Base-by-base conservation (phyloP, 305 asterid species). In the Fraxinus baroniana region DNA sequence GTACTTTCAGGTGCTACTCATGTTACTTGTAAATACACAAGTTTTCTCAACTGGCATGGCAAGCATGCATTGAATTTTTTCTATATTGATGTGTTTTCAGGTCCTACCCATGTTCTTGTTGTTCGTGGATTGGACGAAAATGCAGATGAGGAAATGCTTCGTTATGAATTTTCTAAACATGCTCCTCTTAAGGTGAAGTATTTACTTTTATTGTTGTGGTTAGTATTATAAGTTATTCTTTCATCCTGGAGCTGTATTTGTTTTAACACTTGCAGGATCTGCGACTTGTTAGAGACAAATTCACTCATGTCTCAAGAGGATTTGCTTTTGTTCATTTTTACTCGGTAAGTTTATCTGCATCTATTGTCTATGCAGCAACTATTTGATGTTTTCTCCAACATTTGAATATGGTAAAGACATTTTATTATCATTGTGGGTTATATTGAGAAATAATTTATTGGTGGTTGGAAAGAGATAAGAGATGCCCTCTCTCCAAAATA, bases 71-170 rank as follows among this genome's bases (percentile, higher is more conserved):
- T 62, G 62, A 81, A 66, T 9, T 5, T 15, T 44, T 3, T 79
- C 87, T 80, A 70, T 79, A 35, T 78, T 76, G 77, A 30, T 80
- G 74, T 66, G 13, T 78, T 82, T 24, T 82, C 91, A 95, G 99
- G 98, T 84, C 99, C 99, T 74, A 92, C 97, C 10, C 97, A 96
- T 88, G 99, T 94, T 81, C 97, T 96, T 87, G 99, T 94, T 83
- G 97, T 94, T 83, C 99, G 98, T 28, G 99, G 99, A 64, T 88
- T 96, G 93, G 99, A 94, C 87, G 99, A 96, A 83, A 93, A 96
- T 92, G 98, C 99, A 78, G 98, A 96, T 78, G 99, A 96, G 90
- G 99, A 96, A 83, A 93, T 94, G 98, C 95, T 96, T 83, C 98
- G 99, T 46, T 96, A 96, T 86, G 98, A 96, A 81, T 94, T 96